Percentiles rank a stretch among this genome's conserved stretches.
Conservation (phyloP, 2,329 filamentous ascomycete species). For the Didymella sp. region DNA sequence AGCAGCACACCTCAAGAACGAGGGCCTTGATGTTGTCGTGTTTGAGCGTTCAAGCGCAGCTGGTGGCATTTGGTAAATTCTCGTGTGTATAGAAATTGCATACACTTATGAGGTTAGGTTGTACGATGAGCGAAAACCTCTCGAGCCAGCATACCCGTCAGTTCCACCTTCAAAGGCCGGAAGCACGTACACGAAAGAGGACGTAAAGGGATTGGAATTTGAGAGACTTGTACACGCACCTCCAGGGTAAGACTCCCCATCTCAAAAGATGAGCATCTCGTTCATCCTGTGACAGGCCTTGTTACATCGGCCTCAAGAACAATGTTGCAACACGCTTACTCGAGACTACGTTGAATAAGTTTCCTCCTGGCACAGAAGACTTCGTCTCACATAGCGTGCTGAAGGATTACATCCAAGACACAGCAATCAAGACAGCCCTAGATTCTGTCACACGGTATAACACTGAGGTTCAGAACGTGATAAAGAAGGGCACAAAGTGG, state of each 20-base stretch:
- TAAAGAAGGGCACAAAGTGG: constrained; percentile 61
- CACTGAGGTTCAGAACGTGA: constrained; percentile 64
- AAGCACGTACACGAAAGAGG: constrained; percentile 26
- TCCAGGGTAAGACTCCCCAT: constrained; percentile 53
- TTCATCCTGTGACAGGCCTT: constrained; percentile 50
- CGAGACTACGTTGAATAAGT: constrained; percentile 58
- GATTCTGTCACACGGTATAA: constrained; percentile 60
- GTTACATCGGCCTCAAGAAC: constrained; percentile 61
- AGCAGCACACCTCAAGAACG: constrained; percentile 45
- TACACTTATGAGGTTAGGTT: constrained; percentile 43
- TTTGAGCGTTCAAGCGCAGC: constrained; percentile 61
- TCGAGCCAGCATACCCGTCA: constrained; percentile 58
- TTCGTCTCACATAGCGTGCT: constrained; percentile 65
- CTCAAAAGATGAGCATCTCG: background rate
- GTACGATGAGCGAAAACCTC: constrained; percentile 58
- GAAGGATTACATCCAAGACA: constrained; percentile 67
- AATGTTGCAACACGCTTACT: constrained; percentile 62
- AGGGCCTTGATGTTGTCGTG: constrained; percentile 57
- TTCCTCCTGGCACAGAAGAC: constrained; percentile 66
- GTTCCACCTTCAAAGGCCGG: constrained; percentile 29
- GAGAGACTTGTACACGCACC: constrained; percentile 54
- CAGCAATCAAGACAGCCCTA: constrained; percentile 60
- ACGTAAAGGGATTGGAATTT: constrained; percentile 18
- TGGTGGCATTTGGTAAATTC: constrained; percentile 64
- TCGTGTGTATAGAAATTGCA: background rate